phyloP scores from a whole-genome alignment of 2,329 filamentous ascomycete genomes.

The Sphaerulina vaccinii region DNA sequence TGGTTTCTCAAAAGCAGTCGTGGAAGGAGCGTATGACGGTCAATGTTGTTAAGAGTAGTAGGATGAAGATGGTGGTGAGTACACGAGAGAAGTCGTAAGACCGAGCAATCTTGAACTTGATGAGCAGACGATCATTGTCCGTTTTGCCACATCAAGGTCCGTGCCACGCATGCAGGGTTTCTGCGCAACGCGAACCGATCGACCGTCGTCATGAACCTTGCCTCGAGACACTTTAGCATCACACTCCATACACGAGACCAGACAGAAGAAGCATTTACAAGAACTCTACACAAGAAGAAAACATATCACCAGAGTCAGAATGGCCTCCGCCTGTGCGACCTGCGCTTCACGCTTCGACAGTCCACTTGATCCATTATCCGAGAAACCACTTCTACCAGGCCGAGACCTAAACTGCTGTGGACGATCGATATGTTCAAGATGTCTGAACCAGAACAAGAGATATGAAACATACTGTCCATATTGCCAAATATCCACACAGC shows the following conservation, averaged over 20 bases:
- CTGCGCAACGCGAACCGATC: too few species aligned
- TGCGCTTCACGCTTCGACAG: constrained; percentile 33
- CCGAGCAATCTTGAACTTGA: not conserved
- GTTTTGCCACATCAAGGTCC: too few species aligned
- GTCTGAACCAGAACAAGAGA: constrained; percentile 66
- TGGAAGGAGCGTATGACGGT: constrained; percentile 22
- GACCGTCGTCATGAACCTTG: not conserved
- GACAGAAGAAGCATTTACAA: not conserved
- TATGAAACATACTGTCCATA: constrained; percentile 70
- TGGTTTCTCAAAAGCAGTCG: not conserved
- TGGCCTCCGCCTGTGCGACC: constrained; percentile 33
- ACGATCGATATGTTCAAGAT: constrained; percentile 69
- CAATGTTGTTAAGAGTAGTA: not conserved
- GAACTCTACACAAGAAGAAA: not conserved
- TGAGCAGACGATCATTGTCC: not conserved
- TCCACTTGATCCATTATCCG: constrained; percentile 37
- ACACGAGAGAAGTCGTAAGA: constrained; percentile 9
- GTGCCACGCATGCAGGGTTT: not conserved
- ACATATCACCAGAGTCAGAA: not conserved
- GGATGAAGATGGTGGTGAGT: not conserved
- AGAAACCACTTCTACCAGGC: constrained; percentile 61
- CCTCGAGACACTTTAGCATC: too few species aligned
- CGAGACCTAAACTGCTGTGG: constrained; percentile 67
- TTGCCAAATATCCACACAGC: constrained; percentile 68
- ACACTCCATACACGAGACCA: not conserved